Evolutionary conservation across 768 basidiomycete species (phyloP).

Genomic region (Russula dissimulans): DNA sequence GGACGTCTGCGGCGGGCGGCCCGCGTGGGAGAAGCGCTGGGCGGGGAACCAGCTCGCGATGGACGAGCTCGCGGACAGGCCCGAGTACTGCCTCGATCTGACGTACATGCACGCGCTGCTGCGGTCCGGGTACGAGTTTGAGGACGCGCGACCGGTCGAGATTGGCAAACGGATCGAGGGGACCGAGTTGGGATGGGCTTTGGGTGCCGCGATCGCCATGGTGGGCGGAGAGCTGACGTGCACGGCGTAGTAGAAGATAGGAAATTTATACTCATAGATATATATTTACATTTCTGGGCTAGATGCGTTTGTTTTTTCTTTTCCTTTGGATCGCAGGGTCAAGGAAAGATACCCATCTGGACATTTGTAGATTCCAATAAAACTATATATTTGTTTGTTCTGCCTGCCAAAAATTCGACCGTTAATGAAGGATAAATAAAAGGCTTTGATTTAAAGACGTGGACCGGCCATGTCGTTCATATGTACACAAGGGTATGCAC

Average conservation of each 20-base stretch:
- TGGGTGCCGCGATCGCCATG: slow-evolving; percentile 77
- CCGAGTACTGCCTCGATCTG: slow-evolving; percentile 93
- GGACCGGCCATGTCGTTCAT: neutral
- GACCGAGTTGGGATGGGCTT: slow-evolving; percentile 90
- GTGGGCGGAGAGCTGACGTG: slow-evolving; percentile 55
- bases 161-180: slow-evolving; percentile 83
- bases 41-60: slow-evolving; percentile 38
- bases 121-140: slow-evolving; percentile 85
- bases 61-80: slow-evolving; percentile 67
- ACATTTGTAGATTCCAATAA: too few species aligned
- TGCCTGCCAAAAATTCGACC: too few species aligned
- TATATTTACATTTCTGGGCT: too few species aligned
- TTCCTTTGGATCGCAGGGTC: too few species aligned
- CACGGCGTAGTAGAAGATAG: slow-evolving; percentile 24
- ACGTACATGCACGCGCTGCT: slow-evolving; percentile 91
- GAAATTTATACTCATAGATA: too few species aligned
- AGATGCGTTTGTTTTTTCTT: too few species aligned
- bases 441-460: neutral
- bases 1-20: slow-evolving; percentile 63
- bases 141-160: slow-evolving; percentile 51
- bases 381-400: too few species aligned
- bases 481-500: neutral
- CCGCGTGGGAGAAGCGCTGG: slow-evolving; percentile 48
- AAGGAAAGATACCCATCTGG: too few species aligned
- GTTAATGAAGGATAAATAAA: too few species aligned